phyloP scores from a whole-genome alignment of 768 basidiomycete species.

The Macrolepiota albuminosa region DNA sequence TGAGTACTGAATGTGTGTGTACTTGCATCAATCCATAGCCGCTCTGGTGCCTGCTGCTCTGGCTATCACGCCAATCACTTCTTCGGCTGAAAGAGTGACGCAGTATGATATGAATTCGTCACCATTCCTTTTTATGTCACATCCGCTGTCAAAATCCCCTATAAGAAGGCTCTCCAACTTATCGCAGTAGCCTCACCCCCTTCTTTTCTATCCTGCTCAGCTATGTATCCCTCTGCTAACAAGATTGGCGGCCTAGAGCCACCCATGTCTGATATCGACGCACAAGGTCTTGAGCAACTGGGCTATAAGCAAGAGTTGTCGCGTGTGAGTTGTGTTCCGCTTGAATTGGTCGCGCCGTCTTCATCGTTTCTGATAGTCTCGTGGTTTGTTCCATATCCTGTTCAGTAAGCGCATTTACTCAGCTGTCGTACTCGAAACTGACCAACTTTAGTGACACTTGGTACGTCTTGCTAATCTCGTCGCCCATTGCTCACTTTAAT shows the following conservation, averaged over 20 bases:
- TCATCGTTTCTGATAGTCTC: constrained; percentile 27
- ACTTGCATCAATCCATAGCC: neutral
- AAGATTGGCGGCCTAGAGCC: neutral
- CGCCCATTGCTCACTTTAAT: constrained; percentile 2
- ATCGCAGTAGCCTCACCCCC: neutral
- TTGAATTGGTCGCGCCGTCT: neutral
- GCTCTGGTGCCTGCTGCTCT: neutral
- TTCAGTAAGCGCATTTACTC: constrained; percentile 38
- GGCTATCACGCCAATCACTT: neutral
- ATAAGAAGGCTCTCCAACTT: neutral
- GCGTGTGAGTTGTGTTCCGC: constrained; percentile 28
- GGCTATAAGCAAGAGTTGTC: constrained; percentile 55
- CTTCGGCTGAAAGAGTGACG: neutral
- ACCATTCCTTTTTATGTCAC: neutral
- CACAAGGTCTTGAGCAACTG: constrained; percentile 40
- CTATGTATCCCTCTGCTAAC: neutral
- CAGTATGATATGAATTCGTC: neutral
- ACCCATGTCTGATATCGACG: constrained; percentile 3
- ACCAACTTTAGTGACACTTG: constrained; percentile 38
- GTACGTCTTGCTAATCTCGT: constrained; percentile 22
- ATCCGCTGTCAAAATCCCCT: neutral
- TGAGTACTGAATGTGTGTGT: neutral
- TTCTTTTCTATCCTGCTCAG: neutral
- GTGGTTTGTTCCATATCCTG: constrained; percentile 47
- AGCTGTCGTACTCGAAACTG: neutral